Evolutionary conservation across 139 green algal genomes (phyloP).

Genomic region (Micractinium sp.): DNA sequence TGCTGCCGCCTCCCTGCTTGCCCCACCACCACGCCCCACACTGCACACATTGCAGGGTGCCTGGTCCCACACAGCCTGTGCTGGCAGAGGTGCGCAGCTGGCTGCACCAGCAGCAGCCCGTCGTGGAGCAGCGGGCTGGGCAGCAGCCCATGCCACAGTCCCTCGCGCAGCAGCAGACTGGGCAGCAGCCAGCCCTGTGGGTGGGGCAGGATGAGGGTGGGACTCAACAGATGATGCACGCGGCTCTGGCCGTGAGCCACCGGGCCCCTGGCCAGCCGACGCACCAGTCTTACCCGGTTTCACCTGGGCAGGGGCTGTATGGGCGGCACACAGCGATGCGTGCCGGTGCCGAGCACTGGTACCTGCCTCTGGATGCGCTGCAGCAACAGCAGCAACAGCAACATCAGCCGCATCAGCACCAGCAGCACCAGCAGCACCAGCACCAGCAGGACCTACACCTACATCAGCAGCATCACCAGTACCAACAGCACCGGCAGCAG

Average conservation of each 20-base stretch:
- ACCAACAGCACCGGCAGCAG: neutral
- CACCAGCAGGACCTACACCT: slow-evolving; percentile 3
- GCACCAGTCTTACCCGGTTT: neutral
- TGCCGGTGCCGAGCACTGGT: neutral
- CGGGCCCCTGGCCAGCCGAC: neutral
- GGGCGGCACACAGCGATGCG: too few relatives aligned
- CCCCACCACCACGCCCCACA: too few relatives aligned
- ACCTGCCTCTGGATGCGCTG: neutral
- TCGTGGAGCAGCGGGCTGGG: neutral
- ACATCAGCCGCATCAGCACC: neutral
- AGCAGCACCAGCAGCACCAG: neutral
- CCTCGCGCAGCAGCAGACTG: neutral
- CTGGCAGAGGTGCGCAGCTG: slow-evolving; percentile 11
- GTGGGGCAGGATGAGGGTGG: neutral
- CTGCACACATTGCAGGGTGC: neutral
- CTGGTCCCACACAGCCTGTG: neutral
- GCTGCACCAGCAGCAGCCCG: neutral
- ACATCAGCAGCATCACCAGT: neutral
- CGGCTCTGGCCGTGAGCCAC: neutral
- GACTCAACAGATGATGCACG: neutral
- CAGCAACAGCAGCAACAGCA: neutral
- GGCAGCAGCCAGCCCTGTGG: neutral
- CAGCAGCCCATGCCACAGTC: neutral
- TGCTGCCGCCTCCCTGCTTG: neutral
- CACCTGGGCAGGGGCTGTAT: too few relatives aligned